phyloP scores from a whole-genome alignment of 805 yeast species.

The Saccharomycopsis sp. region DNA sequence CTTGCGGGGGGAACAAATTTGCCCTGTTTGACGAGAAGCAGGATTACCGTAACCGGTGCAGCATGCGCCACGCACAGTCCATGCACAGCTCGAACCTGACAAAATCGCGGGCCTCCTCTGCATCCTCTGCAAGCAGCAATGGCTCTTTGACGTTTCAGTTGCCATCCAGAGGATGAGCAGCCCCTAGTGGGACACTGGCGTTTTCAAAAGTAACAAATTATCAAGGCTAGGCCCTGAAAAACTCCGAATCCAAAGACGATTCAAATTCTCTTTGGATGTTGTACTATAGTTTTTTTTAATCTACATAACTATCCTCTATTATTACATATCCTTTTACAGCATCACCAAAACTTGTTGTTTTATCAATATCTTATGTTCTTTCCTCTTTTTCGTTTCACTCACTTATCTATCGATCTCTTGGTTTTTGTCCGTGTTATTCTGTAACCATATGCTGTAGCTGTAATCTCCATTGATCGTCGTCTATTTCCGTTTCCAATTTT shows the following conservation, averaged over 20 bases:
- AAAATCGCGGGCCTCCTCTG: slow-evolving; percentile 14
- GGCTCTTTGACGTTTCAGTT: slow-evolving; percentile 16
- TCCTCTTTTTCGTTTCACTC: background rate
- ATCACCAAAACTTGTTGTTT: background rate
- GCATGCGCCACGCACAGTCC: slow-evolving; percentile 1
- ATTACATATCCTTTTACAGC: background rate
- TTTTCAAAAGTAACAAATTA: background rate
- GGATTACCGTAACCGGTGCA: slow-evolving; percentile 18
- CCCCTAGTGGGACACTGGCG: too few relatives aligned
- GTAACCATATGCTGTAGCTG: background rate
- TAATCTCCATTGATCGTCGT: background rate
- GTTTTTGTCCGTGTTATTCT: background rate
- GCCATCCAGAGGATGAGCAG: slow-evolving; percentile 9
- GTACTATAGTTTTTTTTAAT: background rate
- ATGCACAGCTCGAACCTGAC: background rate
- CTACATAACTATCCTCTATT: background rate
- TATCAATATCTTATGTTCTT: slow-evolving; percentile 8
- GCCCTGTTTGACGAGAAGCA: slow-evolving; percentile 20
- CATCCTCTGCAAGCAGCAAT: slow-evolving; percentile 10
- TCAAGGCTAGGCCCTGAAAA: background rate
- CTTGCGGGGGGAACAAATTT: slow-evolving; percentile 14
- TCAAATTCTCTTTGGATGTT: background rate
- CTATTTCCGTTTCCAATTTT: background rate
- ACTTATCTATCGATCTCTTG: background rate
- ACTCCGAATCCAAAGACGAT: too few relatives aligned